Percentiles rank a stretch among this genome's conserved stretches.
phyloP scores from a whole-genome alignment of 2,329 filamentous ascomycete species.

The Pezicula radicicola region DNA sequence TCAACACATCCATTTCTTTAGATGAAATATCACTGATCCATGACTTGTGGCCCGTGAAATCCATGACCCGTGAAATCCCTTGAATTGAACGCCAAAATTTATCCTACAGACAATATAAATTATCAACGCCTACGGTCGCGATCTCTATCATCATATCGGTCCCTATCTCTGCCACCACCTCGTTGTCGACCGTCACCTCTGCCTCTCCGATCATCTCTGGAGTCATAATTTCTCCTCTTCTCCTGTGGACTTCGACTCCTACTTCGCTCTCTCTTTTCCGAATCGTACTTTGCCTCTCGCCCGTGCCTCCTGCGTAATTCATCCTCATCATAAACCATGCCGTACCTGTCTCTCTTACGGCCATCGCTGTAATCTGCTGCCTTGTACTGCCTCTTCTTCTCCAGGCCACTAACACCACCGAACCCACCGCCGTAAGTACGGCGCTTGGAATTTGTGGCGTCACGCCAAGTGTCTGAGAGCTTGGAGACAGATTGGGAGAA shows the following conservation, averaged over 20 bases:
- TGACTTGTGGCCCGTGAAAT: too few species aligned
- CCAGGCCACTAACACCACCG: constrained; percentile 82
- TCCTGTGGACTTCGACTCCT: constrained; percentile 29
- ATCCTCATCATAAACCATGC: constrained; percentile 78
- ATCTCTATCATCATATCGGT: constrained; percentile 15
- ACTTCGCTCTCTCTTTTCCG: constrained; percentile 24
- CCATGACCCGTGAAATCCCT: too few species aligned
- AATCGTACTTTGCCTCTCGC: constrained; percentile 30
- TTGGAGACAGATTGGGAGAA: constrained; percentile 94
- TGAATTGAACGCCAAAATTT: too few species aligned
- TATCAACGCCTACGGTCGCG: not conserved
- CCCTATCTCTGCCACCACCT: constrained; percentile 12
- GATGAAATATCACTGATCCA: too few species aligned
- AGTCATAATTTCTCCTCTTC: constrained; percentile 13
- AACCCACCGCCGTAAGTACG: constrained; percentile 69
- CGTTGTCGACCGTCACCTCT: constrained; percentile 4
- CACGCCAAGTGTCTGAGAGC: constrained; percentile 85
- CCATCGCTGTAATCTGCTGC: constrained; percentile 37
- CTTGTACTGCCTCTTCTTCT: constrained; percentile 88
- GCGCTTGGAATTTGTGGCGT: constrained; percentile 79
- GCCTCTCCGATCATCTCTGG: constrained; percentile 16
- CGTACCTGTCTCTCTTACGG: constrained; percentile 53
- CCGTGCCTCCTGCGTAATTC: constrained; percentile 55
- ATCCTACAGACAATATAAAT: too few species aligned
- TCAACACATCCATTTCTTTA: too few species aligned